Evolutionary conservation across 2,329 filamentous ascomycete species (phyloP), one percentile per base, ranked within the genome.

Genomic region (Ophiostoma novo-ulmi): DNA sequence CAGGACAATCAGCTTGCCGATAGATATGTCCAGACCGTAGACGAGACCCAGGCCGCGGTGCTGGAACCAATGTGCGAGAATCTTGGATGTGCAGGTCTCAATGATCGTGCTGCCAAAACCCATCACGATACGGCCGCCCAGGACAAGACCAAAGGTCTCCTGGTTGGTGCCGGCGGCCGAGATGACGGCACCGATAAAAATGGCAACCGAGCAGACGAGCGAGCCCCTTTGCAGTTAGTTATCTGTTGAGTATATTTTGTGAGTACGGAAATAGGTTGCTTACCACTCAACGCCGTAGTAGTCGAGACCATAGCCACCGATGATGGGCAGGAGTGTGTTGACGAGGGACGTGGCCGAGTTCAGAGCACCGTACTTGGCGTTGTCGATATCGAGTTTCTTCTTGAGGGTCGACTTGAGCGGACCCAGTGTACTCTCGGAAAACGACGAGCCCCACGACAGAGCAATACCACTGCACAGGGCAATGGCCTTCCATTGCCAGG

Each of bases 71-170:
- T 76, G 75, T 5, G 75, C 74, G 5, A 77, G 71, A 61, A 76
- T 76, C 74, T 76, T 76, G n/a, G 75, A 76, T 11, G 75, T 75
- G 61, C 75, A 76, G 0, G 71, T 74, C 71, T 76, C 75, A 14
- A 77, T 75, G 35, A 77, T 68, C 1, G 75, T 76, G 61, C 75
- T 76, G 20, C 75, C 75, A 44, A 77, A 77, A 1, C 75, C 75
- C 75, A 77, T 76, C 6, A 77, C 73, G 52, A 77, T 70, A 64
- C 75, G 72, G 22, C 75, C 75, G 2, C 68, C 70, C 20, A 76
- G 61, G 1, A 76, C 73, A 11, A 77, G 72, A 7, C 68, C 69
- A 36, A 76, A 77, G 0, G 75, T 70, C 65, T 74, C 72, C 10
- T 73, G 58, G 72, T 77, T 75, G 71, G 69, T 73, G 11, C 75